Evolutionary conservation across 1,284 basidiomycete species (phyloP), one percentile per base, ranked within the genome.

Genomic region (Ceratobasidium sp.): DNA sequence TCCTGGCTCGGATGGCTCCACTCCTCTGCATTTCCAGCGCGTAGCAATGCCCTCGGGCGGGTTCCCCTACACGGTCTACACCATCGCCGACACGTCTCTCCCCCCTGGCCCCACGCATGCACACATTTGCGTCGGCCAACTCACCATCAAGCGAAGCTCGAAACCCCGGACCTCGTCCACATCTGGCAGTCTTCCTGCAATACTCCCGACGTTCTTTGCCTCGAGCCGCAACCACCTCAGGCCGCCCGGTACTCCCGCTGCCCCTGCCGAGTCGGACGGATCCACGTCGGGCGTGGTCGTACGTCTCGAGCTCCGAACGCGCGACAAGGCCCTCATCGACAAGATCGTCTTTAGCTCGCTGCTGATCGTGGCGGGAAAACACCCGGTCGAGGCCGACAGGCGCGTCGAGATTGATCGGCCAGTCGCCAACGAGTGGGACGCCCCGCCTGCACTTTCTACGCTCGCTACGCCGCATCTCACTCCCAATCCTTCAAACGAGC

Each of bases 61-160:
- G 7, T 73, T 73, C 46, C 70, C 70, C 11, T 73, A 62, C 34
- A 73, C 70, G 29, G 70, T 73, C 56, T 73, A 73, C 40, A 73
- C 70, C 19, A 73, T 73, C 56, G 43, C 44, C 5, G 70, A 73
- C n/a, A 59, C 29, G 17, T 73, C 70, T 29, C 57, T 62, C 2
- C 70, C 70, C 22, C 57, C 57, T 5, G 70, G 70, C 25, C 70
- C 70, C 9, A 73, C 70, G 22, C 70, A 22, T 40, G 70, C 70
- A 37, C 70, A 73, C 32, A 73, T 59, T 19, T 73, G 70, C 44
- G 57, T 73, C 22, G 70, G 70, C 34, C 70, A 73, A 19, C 70
- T 73, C 46, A 73, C 70, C 0, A 52, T 73, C 44, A 61, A 62
- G 49, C 57, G 57, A 15, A 49, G 44, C 44, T 22, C 57, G 8